Conservation (phyloP, 805 yeast species). For the Saturnispora ahearnii region DNA sequence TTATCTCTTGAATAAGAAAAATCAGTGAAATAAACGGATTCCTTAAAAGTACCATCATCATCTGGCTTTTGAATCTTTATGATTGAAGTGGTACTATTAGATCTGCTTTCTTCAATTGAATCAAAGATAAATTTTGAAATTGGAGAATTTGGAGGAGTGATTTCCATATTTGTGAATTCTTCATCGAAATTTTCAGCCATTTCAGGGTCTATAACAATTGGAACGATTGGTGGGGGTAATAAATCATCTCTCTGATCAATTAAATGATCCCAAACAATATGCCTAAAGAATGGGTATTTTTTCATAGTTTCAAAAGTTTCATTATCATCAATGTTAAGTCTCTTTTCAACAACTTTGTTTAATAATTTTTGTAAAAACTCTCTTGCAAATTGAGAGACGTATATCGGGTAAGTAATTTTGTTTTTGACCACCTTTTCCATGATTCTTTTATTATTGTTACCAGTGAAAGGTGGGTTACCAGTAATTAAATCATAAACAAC, state of each 20-base stretch:
- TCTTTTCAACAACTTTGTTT: slow-evolving; percentile 58
- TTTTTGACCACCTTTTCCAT: slow-evolving; percentile 66
- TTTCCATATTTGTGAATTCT: slow-evolving; percentile 66
- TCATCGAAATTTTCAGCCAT: slow-evolving; percentile 78
- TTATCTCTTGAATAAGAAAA: slow-evolving; percentile 26
- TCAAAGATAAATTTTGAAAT: slow-evolving; percentile 22
- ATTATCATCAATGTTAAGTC: slow-evolving; percentile 49
- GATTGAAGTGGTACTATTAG: slow-evolving; percentile 26
- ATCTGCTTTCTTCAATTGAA: slow-evolving; percentile 23
- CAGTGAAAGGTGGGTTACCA: slow-evolving; percentile 85
- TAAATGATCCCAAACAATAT: slow-evolving; percentile 58
- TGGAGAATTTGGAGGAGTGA: slow-evolving; percentile 33
- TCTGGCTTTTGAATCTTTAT: slow-evolving; percentile 26
- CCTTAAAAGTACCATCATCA: slow-evolving; percentile 18
- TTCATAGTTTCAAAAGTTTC: slow-evolving; percentile 38
- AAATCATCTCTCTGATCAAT: slow-evolving; percentile 38
- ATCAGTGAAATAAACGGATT: slow-evolving; percentile 28
- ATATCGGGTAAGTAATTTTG: slow-evolving; percentile 61
- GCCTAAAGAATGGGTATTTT: slow-evolving; percentile 67
- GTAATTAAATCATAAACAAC: slow-evolving; percentile 71
- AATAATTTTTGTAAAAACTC: slow-evolving; percentile 59
- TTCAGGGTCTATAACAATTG: slow-evolving; percentile 70
- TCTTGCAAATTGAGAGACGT: slow-evolving; percentile 70
- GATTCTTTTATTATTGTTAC: slow-evolving; percentile 66
- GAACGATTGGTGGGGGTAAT: slow-evolving; percentile 79